These are phyloP conservation scores for Leishmania aethiopica DNA, from an alignment of 208 protist genomes.

Conservation along the genomic window DNA sequence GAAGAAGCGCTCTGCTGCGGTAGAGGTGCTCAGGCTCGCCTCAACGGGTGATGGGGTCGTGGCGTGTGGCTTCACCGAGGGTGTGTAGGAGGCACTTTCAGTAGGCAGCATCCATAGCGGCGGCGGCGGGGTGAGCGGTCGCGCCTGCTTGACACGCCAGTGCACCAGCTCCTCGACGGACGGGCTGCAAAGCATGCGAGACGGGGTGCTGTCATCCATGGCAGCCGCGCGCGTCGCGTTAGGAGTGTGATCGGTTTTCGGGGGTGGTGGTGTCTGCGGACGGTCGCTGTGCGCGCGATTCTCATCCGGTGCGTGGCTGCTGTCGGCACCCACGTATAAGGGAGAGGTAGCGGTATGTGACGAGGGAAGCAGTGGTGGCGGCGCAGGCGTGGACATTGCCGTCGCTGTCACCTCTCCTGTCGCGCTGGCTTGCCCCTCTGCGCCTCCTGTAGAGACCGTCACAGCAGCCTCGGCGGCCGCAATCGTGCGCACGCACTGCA, in stretches of 20 bases:
- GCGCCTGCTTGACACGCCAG: background rate
- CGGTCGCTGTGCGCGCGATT: background rate
- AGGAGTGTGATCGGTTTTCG: background rate
- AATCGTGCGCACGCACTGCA: constrained; percentile 7
- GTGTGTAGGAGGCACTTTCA: background rate
- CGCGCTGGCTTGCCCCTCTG: background rate
- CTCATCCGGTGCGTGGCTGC: background rate
- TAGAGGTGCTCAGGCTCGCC: background rate
- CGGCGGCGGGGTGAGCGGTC: background rate
- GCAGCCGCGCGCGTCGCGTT: background rate
- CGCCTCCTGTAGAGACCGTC: background rate
- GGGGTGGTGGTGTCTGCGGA: background rate
- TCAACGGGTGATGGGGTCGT: background rate
- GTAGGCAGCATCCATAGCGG: background rate
- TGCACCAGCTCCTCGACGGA: constrained; percentile 10
- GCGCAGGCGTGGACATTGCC: background rate
- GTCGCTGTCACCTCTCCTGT: background rate
- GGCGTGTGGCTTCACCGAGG: background rate
- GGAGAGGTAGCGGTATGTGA: background rate
- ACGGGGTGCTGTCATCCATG: background rate
- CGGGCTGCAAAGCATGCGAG: constrained; percentile 10
- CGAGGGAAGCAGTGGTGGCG: background rate
- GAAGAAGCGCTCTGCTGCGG: constrained; percentile 22
- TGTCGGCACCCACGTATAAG: background rate
- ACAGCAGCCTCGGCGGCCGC: background rate